A percentile compares a stretch with the other conserved stretches of the same genome.
Evolutionary conservation across 2,329 filamentous ascomycete genomes (phyloP).

Genomic region (Dichotomopilus funicola): DNA sequence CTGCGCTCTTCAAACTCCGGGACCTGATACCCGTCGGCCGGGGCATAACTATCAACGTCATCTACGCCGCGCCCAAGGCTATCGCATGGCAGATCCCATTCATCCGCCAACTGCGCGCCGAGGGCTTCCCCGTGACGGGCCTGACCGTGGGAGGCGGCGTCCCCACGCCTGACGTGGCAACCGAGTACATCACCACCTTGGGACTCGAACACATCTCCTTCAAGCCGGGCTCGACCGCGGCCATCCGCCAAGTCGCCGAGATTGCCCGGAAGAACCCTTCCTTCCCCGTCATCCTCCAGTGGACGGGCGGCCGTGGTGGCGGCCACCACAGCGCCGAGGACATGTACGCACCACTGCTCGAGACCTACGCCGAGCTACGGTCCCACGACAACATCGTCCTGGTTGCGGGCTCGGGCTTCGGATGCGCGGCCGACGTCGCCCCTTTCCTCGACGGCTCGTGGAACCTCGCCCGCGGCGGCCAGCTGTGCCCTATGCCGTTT

Average conservation of each 20-base stretch:
- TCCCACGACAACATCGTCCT: conserved; percentile 77
- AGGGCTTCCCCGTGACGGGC: conserved; percentile 83
- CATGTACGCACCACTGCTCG: conserved; percentile 82
- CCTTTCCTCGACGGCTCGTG: conserved; percentile 83
- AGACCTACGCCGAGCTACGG: conserved; percentile 82
- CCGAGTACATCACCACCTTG: conserved; percentile 69
- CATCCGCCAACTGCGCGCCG: conserved; percentile 25
- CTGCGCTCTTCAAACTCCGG: not conserved
- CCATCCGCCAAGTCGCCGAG: conserved; percentile 80
- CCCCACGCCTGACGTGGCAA: conserved; percentile 81
- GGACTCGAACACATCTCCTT: conserved; percentile 86
- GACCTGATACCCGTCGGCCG: conserved; percentile 49
- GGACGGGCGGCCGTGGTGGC: conserved; percentile 87
- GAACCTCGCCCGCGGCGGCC: conserved; percentile 74
- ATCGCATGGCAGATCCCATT: too few species aligned
- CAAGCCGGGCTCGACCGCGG: conserved; percentile 82
- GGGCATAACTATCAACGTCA: conserved; percentile 75
- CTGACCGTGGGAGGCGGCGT: conserved; percentile 87
- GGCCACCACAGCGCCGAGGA: conserved; percentile 91
- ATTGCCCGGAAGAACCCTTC: conserved; percentile 82
- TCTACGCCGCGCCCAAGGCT: not conserved
- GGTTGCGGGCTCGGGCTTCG: conserved; percentile 83
- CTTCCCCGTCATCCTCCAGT: conserved; percentile 87
- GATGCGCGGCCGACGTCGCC: conserved; percentile 78
- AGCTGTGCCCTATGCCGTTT: conserved; percentile 69